Conservation (phyloP, 257 asterid genomes). For the Fraxinus americana region DNA sequence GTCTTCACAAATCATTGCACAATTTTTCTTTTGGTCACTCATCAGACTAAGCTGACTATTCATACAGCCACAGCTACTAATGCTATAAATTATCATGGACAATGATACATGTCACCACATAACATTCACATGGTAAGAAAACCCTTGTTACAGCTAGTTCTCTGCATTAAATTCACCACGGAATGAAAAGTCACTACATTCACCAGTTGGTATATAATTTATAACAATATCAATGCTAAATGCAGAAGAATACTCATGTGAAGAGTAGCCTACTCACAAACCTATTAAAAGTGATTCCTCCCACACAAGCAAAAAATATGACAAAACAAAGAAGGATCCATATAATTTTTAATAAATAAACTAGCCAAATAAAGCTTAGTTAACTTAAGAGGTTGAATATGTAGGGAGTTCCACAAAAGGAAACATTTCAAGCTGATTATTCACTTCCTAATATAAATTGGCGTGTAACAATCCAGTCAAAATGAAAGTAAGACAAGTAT, state of each 20-base stretch:
- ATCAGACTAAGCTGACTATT: neutral
- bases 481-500: neutral
- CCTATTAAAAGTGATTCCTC: constrained; percentile 8
- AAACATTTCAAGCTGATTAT: constrained; percentile 9
- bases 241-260: neutral
- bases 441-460: neutral
- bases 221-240: neutral
- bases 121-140: no score
- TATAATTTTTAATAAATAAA: neutral
- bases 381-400: neutral
- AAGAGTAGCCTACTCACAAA: neutral
- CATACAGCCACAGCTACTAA: constrained; percentile 11
- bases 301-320: constrained; percentile 4
- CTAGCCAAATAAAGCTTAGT: neutral
- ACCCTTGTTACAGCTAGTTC: no score
- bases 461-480: constrained; percentile 6
- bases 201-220: neutral
- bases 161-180: no score
- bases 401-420: neutral
- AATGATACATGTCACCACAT: no score
- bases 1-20: constrained; percentile 6
- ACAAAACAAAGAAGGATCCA: neutral
- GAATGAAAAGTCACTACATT: neutral
- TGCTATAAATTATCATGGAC: no score
- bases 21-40: neutral